Percentiles rank a stretch among this genome's conserved stretches.
Conservation (phyloP, 2,329 filamentous ascomycete species). For the Bipolaris bicolor region DNA sequence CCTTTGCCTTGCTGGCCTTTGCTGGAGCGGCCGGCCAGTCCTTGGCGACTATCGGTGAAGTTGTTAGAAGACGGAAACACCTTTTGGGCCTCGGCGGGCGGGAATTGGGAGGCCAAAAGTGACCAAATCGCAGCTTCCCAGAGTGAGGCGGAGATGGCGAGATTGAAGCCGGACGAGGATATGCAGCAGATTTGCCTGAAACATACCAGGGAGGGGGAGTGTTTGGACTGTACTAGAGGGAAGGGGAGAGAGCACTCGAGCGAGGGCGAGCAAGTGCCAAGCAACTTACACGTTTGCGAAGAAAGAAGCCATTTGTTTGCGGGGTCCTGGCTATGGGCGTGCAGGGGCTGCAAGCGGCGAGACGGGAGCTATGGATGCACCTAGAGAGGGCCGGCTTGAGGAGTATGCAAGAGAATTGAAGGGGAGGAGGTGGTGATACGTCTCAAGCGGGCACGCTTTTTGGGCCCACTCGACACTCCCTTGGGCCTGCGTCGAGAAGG, state of each 20-base stretch:
- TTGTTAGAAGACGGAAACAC: conserved; percentile 32
- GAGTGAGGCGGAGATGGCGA: conserved; percentile 20
- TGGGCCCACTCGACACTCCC: conserved; percentile 26
- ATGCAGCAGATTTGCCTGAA: conserved; percentile 35
- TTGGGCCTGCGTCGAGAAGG: conserved; percentile 37
- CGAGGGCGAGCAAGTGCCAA: conserved; percentile 42
- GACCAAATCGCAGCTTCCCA: conserved; percentile 8
- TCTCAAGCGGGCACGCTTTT: conserved; percentile 37
- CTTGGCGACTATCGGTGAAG: conserved; percentile 47
- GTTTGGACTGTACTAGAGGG: conserved; percentile 9
- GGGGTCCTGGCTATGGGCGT: conserved; percentile 13
- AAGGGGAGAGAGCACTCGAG: conserved; percentile 32
- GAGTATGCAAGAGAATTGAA: conserved; percentile 32
- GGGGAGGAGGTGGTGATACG: conserved; percentile 41
- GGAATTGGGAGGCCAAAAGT: neutral
- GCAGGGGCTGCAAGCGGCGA: conserved; percentile 11
- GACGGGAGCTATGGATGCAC: conserved; percentile 16
- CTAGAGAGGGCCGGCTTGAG: conserved; percentile 24
- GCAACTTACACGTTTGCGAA: conserved; percentile 52
- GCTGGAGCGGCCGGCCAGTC: conserved; percentile 52
- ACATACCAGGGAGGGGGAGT: conserved; percentile 36
- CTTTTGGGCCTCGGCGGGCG: conserved; percentile 11
- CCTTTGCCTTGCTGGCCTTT: conserved; percentile 50
- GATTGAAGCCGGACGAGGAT: conserved; percentile 31
- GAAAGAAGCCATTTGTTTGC: conserved; percentile 49